Evolutionary conservation across 768 basidiomycete species (phyloP), one percentile per base, ranked within the genome.

Genomic region (Panellus pusillus): DNA sequence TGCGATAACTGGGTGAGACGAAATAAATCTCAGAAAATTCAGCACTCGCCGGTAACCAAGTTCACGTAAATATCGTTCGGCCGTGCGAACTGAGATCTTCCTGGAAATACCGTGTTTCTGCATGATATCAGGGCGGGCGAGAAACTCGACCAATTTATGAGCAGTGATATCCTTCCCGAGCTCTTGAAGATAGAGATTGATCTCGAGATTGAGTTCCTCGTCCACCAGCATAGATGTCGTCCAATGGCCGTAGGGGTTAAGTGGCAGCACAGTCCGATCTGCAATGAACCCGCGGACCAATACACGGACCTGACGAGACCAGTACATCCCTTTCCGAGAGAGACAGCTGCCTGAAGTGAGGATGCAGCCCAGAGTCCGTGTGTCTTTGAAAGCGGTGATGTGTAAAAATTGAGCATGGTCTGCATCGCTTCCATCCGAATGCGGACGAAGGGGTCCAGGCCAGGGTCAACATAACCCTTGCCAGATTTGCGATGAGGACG

Each of bases 161-260:
- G n/a, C n/a, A n/a, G 45, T 47, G 9, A 65, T 50, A 47, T 59
- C 65, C 44, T 63, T 63, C 7, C 62, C 63, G 27, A 60, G 19
- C 17, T 49, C 39, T 40, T 66, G 60, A 1, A 67, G 54, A 45
- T 65, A 52, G 6, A 61, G 28, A 6, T 55, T n/a, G 29, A 66
- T 37, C 3, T 63, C 51, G 24, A 47, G 28, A 2, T 31, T 19
- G 11, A 66, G 24, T 32, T 61, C 60, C 24, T 66, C 54, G 53
- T 65, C 51, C 31, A 50, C 52, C 20, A 65, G 44, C 28, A 57
- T 4, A 9, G 48, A 49, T 15, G 27, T 28, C 14, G 53, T 57
- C 55, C 46, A 61, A 13, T 29, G 12, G 2, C 59, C 55, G 39
- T 53, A 61, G 13, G 45, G 36, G 31, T 61, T 57, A 9, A 52